phyloP scores from a whole-genome alignment of 176 grass and related monocot species.

The Musa beccarii region DNA sequence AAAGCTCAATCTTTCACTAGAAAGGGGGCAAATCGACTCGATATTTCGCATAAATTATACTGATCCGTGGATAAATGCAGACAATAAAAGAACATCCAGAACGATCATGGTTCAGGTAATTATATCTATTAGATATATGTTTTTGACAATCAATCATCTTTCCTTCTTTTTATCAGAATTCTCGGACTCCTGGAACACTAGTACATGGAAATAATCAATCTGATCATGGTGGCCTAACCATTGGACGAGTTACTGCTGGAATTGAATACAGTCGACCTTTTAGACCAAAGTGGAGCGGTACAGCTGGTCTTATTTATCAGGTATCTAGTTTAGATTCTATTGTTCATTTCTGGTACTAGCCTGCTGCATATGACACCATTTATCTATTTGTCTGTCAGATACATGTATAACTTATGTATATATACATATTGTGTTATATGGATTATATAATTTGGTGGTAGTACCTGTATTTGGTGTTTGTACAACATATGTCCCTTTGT shows the following conservation, averaged over 20 bases:
- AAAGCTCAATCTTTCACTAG: slow-evolving; percentile 78
- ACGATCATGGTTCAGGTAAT: slow-evolving; percentile 76
- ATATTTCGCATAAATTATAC: slow-evolving; percentile 83
- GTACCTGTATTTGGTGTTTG: not conserved
- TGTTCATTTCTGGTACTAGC: not conserved
- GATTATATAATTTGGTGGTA: not conserved
- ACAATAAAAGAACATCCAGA: slow-evolving; percentile 92
- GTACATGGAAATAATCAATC: slow-evolving; percentile 70
- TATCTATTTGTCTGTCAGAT: too few species aligned
- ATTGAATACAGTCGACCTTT: slow-evolving; percentile 79
- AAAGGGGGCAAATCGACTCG: slow-evolving; percentile 94
- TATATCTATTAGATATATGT: slow-evolving; percentile 13
- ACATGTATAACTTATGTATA: too few species aligned
- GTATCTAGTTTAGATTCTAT: slow-evolving; percentile 21
- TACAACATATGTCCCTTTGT: too few species aligned
- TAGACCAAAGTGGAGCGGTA: slow-evolving; percentile 87
- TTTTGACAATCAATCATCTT: slow-evolving; percentile 4
- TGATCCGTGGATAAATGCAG: slow-evolving; percentile 91
- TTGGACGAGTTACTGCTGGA: slow-evolving; percentile 69
- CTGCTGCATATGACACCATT: too few species aligned
- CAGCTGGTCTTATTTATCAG: slow-evolving; percentile 79
- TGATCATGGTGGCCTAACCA: slow-evolving; percentile 56
- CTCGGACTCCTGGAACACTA: slow-evolving; percentile 73
- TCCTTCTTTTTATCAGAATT: slow-evolving; percentile 55
- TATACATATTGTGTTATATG: too few species aligned